A percentile compares a stretch with the other conserved stretches of the same genome.
These are phyloP conservation scores for Athelia psychrophila DNA, from an alignment of 1,284 basidiomycete genomes.

Conservation along the genomic window DNA sequence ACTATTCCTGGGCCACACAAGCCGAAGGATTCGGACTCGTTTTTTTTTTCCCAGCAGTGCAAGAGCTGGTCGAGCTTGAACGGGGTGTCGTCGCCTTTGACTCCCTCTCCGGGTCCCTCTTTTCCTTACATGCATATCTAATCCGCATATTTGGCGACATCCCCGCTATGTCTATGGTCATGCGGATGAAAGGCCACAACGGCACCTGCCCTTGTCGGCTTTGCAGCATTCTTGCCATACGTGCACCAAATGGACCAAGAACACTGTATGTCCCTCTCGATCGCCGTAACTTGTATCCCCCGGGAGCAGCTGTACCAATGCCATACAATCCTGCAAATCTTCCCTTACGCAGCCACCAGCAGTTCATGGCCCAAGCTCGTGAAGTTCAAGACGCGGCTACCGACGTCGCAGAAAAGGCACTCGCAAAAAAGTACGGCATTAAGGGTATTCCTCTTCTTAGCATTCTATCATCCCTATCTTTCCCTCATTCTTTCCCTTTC, in stretches of 20 bases:
- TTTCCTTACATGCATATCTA: conserved; percentile 21
- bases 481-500: conserved; percentile 28
- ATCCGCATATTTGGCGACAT: conserved; percentile 28
- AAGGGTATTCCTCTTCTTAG: conserved; percentile 22
- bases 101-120: conserved; percentile 8
- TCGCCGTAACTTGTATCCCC: background rate
- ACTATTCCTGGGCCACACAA: conserved; percentile 42
- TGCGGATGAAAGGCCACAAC: conserved; percentile 43
- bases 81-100: conserved; percentile 35
- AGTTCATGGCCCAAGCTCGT: conserved; percentile 16
- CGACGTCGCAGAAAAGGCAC: conserved; percentile 7
- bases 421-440: conserved; percentile 23
- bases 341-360: conserved; percentile 20
- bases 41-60: conserved; percentile 32
- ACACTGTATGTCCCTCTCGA: conserved; percentile 37
- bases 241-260: conserved; percentile 14
- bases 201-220: conserved; percentile 38
- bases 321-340: conserved; percentile 19
- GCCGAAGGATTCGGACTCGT: conserved; percentile 38
- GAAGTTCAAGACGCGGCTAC: conserved; percentile 16
- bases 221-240: conserved; percentile 37
- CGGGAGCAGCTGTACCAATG: background rate
- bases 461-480: conserved; percentile 19
- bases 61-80: conserved; percentile 34
- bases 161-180: conserved; percentile 26